Percentiles rank a stretch among this genome's conserved stretches.
Evolutionary conservation across 352 stramenopile genomes (phyloP).

Genomic region (Phytophthora pistaciae): DNA sequence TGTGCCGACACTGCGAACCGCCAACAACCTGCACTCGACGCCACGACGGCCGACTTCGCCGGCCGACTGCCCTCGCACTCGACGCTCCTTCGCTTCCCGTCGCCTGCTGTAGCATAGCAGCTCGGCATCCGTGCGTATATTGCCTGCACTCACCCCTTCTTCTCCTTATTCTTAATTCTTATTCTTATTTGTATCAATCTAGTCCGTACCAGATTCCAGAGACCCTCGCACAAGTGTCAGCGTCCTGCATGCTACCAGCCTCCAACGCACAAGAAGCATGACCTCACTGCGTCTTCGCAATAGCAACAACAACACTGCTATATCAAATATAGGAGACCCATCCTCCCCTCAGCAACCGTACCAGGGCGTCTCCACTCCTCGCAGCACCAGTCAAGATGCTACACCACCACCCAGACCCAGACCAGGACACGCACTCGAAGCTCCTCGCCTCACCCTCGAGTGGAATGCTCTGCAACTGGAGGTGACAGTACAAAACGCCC

Average conservation of each 20-base stretch:
- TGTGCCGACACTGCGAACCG: not conserved
- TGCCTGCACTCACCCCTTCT: not conserved
- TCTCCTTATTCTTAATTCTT: not conserved
- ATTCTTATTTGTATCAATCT: not conserved
- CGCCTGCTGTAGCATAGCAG: not conserved
- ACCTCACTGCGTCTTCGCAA: not conserved
- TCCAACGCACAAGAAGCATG: not conserved
- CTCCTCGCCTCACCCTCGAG: slow-evolving; percentile 39
- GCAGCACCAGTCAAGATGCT: slow-evolving; percentile 8
- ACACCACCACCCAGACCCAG: not conserved
- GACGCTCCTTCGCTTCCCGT: not conserved
- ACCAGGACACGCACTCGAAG: not conserved
- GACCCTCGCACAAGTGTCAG: not conserved
- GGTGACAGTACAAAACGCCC: slow-evolving; percentile 44
- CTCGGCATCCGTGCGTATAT: not conserved
- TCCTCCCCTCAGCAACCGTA: not conserved
- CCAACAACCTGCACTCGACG: not conserved
- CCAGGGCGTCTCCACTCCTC: not conserved
- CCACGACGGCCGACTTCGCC: not conserved
- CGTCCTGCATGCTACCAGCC: not conserved
- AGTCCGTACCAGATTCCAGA: not conserved
- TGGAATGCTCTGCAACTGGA: slow-evolving; percentile 48
- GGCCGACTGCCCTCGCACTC: not conserved
- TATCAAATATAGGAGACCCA: not conserved
- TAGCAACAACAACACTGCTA: not conserved